Evolutionary conservation across 1,284 basidiomycete species (phyloP).

Genomic region (Heliocybe sulcata): DNA sequence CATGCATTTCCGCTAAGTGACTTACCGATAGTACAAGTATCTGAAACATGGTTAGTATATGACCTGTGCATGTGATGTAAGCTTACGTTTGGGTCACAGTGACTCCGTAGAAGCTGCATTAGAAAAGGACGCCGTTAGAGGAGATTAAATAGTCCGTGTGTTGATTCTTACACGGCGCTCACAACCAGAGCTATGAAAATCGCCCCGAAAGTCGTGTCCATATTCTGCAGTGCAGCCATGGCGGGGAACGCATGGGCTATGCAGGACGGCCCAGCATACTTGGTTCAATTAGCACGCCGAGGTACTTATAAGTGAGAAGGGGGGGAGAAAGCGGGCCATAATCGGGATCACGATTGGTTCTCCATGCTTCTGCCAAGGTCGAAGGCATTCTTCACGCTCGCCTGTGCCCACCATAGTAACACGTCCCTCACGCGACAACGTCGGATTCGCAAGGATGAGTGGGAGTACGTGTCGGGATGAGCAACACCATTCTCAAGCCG

Average conservation of each 20-base stretch:
- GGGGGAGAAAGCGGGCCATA: background rate
- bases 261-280: background rate
- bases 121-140: too few relatives aligned
- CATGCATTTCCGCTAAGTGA: background rate
- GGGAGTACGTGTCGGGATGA: background rate
- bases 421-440: background rate
- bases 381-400: background rate
- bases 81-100: constrained; percentile 1
- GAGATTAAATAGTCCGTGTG: background rate
- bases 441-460: background rate
- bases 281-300: background rate
- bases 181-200: constrained; percentile 1
- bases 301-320: background rate
- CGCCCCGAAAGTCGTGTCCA: background rate
- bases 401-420: background rate
- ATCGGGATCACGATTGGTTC: background rate
- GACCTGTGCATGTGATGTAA: background rate
- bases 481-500: background rate
- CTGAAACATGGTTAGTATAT: background rate
- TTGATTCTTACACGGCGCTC: background rate
- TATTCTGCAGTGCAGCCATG: background rate
- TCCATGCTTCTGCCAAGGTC: background rate
- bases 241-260: background rate
- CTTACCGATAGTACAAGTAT: background rate
- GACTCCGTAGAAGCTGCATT: constrained; percentile 1